These are phyloP conservation scores for Plantago lanceolata DNA, from an alignment of 305 asterid species.

Conservation along the genomic window DNA sequence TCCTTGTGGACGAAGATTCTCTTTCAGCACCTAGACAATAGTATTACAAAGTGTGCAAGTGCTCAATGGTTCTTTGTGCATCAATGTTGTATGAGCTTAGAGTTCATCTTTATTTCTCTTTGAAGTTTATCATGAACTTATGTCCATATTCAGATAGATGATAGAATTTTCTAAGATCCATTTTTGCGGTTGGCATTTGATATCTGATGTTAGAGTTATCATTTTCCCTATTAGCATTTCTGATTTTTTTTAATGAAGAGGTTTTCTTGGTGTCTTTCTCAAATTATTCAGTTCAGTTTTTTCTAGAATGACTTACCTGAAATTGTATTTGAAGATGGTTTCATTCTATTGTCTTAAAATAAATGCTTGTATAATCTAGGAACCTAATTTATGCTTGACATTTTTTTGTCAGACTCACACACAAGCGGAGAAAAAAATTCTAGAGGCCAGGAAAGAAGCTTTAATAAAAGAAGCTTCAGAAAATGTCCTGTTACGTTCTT, in stretches of 20 bases:
- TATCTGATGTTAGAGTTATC: not conserved
- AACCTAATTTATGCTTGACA: slow-evolving; percentile 11
- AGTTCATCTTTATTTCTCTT: no score
- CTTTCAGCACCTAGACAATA: not conserved
- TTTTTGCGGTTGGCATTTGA: not conserved
- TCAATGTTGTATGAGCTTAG: no score
- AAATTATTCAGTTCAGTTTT: not conserved
- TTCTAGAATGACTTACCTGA: not conserved
- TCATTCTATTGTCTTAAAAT: not conserved
- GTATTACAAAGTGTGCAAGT: no score
- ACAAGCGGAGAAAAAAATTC: slow-evolving; percentile 74
- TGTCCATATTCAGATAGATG: not conserved
- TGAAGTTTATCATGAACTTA: no score
- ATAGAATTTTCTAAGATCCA: not conserved
- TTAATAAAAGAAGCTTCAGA: slow-evolving; percentile 54
- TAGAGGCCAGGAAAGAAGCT: slow-evolving; percentile 72
- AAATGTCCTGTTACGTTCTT: slow-evolving; percentile 33
- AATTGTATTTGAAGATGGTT: not conserved
- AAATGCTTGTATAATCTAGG: not conserved
- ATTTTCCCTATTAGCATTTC: not conserved
- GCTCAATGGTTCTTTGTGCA: no score
- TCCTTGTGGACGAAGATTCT: not conserved
- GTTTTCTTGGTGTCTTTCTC: not conserved
- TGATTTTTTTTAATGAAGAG: not conserved
- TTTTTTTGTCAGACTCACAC: slow-evolving; percentile 65